Conservation (phyloP, 1,284 basidiomycete genomes). For the Leccinum variabile region DNA sequence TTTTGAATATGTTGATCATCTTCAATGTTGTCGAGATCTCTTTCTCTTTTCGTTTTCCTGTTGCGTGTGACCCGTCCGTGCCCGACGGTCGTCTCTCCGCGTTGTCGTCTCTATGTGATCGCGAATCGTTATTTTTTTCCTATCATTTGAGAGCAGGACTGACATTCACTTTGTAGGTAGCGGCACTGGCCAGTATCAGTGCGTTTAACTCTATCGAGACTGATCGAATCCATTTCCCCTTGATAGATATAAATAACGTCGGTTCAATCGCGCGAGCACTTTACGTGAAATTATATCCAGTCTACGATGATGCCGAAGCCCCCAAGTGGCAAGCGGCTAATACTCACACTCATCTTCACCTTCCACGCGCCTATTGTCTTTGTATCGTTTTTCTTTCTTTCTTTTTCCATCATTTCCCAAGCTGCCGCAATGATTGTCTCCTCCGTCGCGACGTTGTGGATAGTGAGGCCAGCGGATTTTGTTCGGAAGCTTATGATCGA, state of each 20-base stretch:
- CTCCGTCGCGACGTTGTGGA: too few relatives aligned
- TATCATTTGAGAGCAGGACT: not conserved
- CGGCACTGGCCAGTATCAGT: slow-evolving; percentile 85
- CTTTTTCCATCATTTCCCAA: too few relatives aligned
- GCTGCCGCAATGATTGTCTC: too few relatives aligned
- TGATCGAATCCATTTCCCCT: not conserved
- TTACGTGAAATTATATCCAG: slow-evolving; percentile 62
- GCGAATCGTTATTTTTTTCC: not conserved
- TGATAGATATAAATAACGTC: slow-evolving; percentile 88
- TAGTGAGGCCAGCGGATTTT: too few relatives aligned
- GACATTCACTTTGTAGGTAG: slow-evolving; percentile 52
- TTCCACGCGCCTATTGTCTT: too few relatives aligned
- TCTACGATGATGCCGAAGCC: slow-evolving; percentile 66
- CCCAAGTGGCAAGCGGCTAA: slow-evolving; percentile 70
- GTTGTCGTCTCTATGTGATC: slow-evolving; percentile 11
- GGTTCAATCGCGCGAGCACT: slow-evolving; percentile 90
- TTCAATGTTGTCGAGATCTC: slow-evolving; percentile 27
- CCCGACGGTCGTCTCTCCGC: slow-evolving; percentile 6
- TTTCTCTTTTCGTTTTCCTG: slow-evolving; percentile 1
- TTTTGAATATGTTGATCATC: slow-evolving; percentile 39
- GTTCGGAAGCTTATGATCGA: too few relatives aligned
- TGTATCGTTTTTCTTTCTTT: too few relatives aligned
- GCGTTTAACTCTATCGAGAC: not conserved
- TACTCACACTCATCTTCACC: too few relatives aligned
- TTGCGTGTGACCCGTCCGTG: slow-evolving; percentile 19